Percentiles rank a stretch among this genome's conserved stretches.
phyloP scores from a whole-genome alignment of 2,329 filamentous ascomycete genomes.

The Fusarium sp. region DNA sequence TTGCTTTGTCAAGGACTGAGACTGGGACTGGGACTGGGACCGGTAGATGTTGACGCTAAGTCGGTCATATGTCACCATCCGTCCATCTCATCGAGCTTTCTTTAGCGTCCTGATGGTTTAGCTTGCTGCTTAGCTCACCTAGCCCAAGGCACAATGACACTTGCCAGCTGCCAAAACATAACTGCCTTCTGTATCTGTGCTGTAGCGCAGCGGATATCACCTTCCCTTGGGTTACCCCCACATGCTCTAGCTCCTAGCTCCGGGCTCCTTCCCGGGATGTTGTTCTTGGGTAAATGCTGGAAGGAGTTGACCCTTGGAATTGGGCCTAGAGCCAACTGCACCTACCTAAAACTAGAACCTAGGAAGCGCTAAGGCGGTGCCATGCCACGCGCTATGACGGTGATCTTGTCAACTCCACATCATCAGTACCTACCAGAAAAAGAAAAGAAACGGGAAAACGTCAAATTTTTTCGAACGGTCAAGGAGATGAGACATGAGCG shows the following conservation, averaged over 20 bases:
- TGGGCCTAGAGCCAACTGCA: not conserved
- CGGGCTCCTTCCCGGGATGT: slow-evolving; percentile 18
- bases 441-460: slow-evolving; percentile 13
- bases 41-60: slow-evolving; percentile 15
- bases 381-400: slow-evolving; percentile 4
- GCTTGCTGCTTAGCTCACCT: slow-evolving; percentile 3
- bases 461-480: slow-evolving; percentile 17
- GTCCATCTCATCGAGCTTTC: slow-evolving; percentile 23
- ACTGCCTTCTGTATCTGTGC: slow-evolving; percentile 12
- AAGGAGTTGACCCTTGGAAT: not conserved
- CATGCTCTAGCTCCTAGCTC: slow-evolving; percentile 24
- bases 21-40: not conserved
- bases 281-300: slow-evolving; percentile 6
- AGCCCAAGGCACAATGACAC: slow-evolving; percentile 14
- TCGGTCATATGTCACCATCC: slow-evolving; percentile 19
- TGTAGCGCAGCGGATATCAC: not conserved
- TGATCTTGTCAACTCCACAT: slow-evolving; percentile 34
- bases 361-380: not conserved
- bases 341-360: not conserved
- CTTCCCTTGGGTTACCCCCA: slow-evolving; percentile 17
- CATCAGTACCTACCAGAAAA: slow-evolving; percentile 2
- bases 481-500: slow-evolving; percentile 21
- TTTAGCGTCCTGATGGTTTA: slow-evolving; percentile 16
- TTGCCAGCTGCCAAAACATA: not conserved
- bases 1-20: slow-evolving; percentile 19